Evolutionary conservation across 305 asterid genomes (phyloP).

Genomic region (Solanum hybrid): DNA sequence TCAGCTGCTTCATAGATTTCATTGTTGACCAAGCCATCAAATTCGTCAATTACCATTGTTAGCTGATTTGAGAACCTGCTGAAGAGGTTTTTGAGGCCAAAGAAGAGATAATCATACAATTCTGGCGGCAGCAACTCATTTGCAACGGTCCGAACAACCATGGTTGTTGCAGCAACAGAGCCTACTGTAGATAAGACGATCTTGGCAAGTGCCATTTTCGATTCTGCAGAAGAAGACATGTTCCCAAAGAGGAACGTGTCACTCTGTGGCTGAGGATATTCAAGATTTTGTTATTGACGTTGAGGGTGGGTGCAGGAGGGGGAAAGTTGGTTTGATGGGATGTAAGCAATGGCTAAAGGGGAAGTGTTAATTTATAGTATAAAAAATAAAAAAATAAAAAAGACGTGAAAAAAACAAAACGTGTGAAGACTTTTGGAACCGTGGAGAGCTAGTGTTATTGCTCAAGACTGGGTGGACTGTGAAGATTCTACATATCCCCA

Average conservation of each 20-base stretch:
- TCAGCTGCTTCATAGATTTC: conserved; percentile 56
- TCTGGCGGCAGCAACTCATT: conserved; percentile 38
- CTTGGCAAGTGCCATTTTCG: conserved; percentile 36
- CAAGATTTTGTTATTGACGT: neutral
- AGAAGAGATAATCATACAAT: conserved; percentile 30
- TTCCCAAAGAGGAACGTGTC: neutral
- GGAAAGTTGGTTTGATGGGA: neutral
- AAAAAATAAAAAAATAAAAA: neutral
- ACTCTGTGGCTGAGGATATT: neutral
- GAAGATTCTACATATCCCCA: neutral
- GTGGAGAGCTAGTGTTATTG: neutral
- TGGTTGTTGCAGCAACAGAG: conserved; percentile 44
- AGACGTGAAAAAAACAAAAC: neutral
- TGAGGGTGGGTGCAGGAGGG: neutral
- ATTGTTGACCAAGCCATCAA: conserved; percentile 35
- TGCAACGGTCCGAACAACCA: conserved; percentile 41
- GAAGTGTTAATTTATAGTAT: neutral
- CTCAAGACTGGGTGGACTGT: neutral
- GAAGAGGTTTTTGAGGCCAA: conserved; percentile 24
- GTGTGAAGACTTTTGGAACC: neutral
- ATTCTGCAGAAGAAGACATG: conserved; percentile 21
- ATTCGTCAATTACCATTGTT: conserved; percentile 51
- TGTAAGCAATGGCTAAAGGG: neutral
- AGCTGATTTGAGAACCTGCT: conserved; percentile 34
- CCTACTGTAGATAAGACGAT: conserved; percentile 38